phyloP scores from a whole-genome alignment of 306 rosid genomes.

The Pterocarpus macrocarpus region DNA sequence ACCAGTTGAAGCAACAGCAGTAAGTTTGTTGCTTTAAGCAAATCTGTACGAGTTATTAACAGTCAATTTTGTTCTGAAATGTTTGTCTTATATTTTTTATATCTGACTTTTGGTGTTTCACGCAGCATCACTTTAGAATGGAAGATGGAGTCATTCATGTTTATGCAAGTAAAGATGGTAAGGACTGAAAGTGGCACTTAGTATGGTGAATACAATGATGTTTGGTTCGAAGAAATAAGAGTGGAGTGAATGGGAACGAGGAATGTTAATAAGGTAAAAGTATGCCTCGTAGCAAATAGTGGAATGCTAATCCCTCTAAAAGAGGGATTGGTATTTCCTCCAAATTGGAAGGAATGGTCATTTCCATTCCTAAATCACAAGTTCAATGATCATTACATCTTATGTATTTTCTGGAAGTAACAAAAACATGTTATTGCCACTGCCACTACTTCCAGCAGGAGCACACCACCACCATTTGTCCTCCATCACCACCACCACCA shows the following conservation, averaged over 20 bases:
- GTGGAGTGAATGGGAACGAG: background rate
- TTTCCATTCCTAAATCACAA: background rate
- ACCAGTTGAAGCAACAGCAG: slow-evolving; percentile 54
- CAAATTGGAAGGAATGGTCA: slow-evolving; percentile 8
- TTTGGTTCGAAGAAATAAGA: background rate
- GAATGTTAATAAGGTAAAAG: background rate
- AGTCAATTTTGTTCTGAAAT: slow-evolving; percentile 29
- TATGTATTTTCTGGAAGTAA: background rate
- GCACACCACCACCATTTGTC: background rate
- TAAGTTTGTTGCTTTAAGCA: slow-evolving; percentile 48
- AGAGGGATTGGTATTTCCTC: background rate
- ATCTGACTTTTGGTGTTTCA: slow-evolving; percentile 40
- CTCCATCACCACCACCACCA: background rate
- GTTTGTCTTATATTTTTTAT: slow-evolving; percentile 32
- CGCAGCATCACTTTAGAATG: slow-evolving; percentile 77
- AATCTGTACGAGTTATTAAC: slow-evolving; percentile 31
- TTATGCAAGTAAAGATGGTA: slow-evolving; percentile 76
- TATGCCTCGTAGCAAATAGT: background rate
- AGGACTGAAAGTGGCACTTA: slow-evolving; percentile 11
- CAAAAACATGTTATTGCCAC: background rate
- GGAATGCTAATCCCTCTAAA: background rate
- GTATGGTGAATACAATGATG: background rate
- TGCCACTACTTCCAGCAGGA: background rate
- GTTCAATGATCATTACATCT: background rate
- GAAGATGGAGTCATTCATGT: slow-evolving; percentile 82